Conservation (phyloP, 352 stramenopile species). For the Phytophthora ohioensis region DNA sequence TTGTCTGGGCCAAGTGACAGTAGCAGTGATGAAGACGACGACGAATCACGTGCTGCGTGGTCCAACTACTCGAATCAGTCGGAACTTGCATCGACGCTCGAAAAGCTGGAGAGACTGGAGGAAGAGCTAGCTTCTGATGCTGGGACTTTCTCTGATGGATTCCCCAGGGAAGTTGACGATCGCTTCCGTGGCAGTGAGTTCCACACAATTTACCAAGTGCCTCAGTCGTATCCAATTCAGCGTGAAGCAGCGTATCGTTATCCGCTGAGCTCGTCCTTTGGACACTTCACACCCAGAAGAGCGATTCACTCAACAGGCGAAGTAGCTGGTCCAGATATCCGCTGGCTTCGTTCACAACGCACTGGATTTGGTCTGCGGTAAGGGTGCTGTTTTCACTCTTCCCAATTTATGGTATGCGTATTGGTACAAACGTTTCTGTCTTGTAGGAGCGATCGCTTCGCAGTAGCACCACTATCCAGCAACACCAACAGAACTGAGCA, state of each 20-base stretch:
- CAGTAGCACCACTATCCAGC: slow-evolving; percentile 1
- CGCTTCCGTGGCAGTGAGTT: slow-evolving; percentile 4
- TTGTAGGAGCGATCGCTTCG: slow-evolving; percentile 16
- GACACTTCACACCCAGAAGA: slow-evolving; percentile 14
- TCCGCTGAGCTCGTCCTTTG: slow-evolving; percentile 19
- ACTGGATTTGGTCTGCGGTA: slow-evolving; percentile 32
- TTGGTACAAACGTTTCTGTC: not conserved
- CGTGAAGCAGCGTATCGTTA: slow-evolving; percentile 28
- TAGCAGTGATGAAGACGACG: slow-evolving; percentile 23
- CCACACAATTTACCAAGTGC: slow-evolving; percentile 18
- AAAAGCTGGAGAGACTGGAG: slow-evolving; percentile 35
- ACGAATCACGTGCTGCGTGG: slow-evolving; percentile 8
- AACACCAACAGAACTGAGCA: slow-evolving; percentile 24
- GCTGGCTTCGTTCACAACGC: slow-evolving; percentile 26
- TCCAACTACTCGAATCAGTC: slow-evolving; percentile 37
- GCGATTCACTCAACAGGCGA: slow-evolving; percentile 5
- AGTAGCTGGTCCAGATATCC: slow-evolving; percentile 14
- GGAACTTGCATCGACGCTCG: slow-evolving; percentile 28
- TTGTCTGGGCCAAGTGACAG: slow-evolving; percentile 19
- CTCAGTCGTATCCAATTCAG: slow-evolving; percentile 16
- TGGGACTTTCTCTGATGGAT: slow-evolving; percentile 14
- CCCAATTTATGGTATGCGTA: no score
- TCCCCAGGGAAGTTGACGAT: slow-evolving; percentile 5
- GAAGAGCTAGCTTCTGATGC: slow-evolving; percentile 25
- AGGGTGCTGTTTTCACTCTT: not conserved